Evolutionary conservation across 1,284 basidiomycete species (phyloP), one percentile per base, ranked within the genome.

Genomic region (Rhodotorula sp.): DNA sequence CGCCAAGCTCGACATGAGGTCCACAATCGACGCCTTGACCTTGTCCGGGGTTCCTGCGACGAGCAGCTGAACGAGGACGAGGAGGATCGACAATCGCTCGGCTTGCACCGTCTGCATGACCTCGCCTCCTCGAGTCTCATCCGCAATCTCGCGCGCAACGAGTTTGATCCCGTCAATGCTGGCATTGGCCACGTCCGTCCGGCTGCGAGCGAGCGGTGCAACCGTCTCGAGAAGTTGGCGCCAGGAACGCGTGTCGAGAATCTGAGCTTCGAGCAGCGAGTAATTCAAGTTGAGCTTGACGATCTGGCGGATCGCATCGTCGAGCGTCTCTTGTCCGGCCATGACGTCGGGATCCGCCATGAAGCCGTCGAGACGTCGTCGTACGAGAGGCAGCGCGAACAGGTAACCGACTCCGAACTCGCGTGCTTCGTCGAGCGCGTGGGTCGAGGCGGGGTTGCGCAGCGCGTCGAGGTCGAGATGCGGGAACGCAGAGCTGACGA

Each of bases 61-160:
- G 22, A 76, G 26, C 46, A 89, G 84, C 76, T 95, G 90, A 46
- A 94, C 83, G 62, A 95, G 80, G 1, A 88, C 86, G 22, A 91
- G 84, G 3, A 96, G 82, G 10, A 95, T 83, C 10, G 86, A 85
- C 14, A 96, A 82, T 46, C 92, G 85, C 33, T 89, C 87, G 1
- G 87, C 85, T 77, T 96, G 92, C 42, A 94, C 87, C 2, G 86
- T 86, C 0, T 89, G 85, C 87, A 94, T 91, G 84, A 94, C 89
- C 72, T 93, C 89, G 1, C 93, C 93, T 8, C 83, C 85, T 30
- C 91, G 85, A 58, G 82, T 84, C 80, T 95, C 93, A 24, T 81
- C 80, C 0, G 91, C 86, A 37, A 94, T 85, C 60, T 85, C 84
- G 45, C 84, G 84, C 7, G 89, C 89, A 10, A 91, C 84, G 10